These are phyloP conservation scores for Rhazya stricta DNA, from an alignment of 257 asterid genomes.

Conservation along the genomic window DNA sequence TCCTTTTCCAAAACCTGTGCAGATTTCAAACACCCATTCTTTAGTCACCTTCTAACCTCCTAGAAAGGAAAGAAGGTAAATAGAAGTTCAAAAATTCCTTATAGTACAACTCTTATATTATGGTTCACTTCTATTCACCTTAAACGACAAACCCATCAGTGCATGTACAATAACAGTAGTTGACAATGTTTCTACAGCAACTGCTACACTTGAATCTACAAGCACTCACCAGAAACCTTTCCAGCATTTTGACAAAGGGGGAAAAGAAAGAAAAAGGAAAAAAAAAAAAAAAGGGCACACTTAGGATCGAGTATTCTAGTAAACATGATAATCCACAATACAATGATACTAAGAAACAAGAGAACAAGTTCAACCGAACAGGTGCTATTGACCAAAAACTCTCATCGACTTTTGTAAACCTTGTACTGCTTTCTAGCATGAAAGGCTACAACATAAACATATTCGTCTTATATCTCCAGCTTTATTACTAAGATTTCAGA, in stretches of 20 bases:
- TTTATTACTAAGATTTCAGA: neutral
- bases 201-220: neutral
- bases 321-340: neutral
- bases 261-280: neutral
- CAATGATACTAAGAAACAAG: neutral
- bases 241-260: neutral
- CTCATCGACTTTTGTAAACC: neutral
- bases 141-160: neutral
- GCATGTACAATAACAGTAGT: neutral
- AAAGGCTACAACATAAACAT: neutral
- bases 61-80: too few relatives aligned
- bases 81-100: too few relatives aligned
- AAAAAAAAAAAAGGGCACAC: too few relatives aligned
- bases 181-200: neutral
- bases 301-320: neutral
- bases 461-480: neutral
- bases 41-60: neutral
- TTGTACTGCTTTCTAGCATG: neutral
- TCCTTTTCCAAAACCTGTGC: neutral
- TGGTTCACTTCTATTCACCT: neutral
- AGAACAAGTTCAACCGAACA: neutral
- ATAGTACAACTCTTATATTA: too few relatives aligned
- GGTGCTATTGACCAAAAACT: neutral
- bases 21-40: neutral
- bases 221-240: neutral